Evolutionary conservation across 1,284 basidiomycete species (phyloP), one percentile per base, ranked within the genome.

Genomic region (Filobasidium uniguttulatum): DNA sequence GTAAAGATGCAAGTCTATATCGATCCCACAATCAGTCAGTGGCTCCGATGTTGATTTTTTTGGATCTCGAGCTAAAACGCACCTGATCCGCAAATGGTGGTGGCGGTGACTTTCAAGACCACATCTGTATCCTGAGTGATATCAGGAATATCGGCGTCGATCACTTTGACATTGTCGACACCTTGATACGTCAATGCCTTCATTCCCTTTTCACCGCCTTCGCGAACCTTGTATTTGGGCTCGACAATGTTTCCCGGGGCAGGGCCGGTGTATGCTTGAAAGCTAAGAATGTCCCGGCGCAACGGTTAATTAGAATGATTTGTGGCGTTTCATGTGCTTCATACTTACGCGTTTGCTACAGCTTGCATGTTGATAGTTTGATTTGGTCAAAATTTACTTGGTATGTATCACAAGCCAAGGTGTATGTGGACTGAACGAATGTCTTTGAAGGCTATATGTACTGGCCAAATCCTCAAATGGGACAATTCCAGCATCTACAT

Each of bases 151-250:
- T 77, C 75, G 0, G 75, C 77, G 31, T 82, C 77, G 55, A 80
- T 65, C 55, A 82, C 61, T 35, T 60, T 46, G 37, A 68, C 65
- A 26, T 62, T 75, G 28, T 72, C 63, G 5, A 74, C 67, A 0
- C 80, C 81, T 52, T 80, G 78, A 79, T 80, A 85, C 1, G 78
- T 77, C 2, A 84, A 69, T 7, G 83, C 82, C 56, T 77, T 77
- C 80, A 82, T 81, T 14, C 40, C 40, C 40, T 43, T 43, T 28
- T 43, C 40, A n/a, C 40, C 40, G 40, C 40, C 40, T 26, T 6
- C 69, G 78, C 25, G 70, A 29, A 40, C 36, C 34, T 54, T 50
- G 49, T 48, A 50, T 19, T 46, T 30, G 44, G 49, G 49, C 37
- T 43, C n/a, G 20, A 55, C 41, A 43, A 55, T 48, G 46, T 35